Evolutionary conservation across 495 filamentous ascomycete species (phyloP).

Genomic region (Daldinia grandis): DNA sequence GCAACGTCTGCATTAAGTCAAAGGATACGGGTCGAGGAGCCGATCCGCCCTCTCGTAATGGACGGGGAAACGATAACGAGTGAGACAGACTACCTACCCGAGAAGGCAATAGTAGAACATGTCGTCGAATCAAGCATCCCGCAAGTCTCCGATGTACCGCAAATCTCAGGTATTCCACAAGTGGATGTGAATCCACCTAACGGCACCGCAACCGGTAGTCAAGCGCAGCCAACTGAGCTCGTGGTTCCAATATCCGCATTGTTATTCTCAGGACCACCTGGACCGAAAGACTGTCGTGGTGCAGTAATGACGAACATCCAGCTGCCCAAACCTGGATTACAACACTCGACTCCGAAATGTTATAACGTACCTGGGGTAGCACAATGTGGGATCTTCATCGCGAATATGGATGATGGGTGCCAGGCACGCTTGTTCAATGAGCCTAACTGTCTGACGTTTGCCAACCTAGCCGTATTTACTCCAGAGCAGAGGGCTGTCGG

Average conservation of each 20-base stretch:
- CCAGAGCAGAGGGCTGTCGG: slow-evolving; percentile 49
- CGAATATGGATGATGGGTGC: slow-evolving; percentile 50
- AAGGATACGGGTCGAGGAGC: slow-evolving; percentile 29
- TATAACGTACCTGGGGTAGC: slow-evolving; percentile 46
- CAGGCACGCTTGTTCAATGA: slow-evolving; percentile 53
- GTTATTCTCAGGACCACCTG: slow-evolving; percentile 51
- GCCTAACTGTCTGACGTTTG: slow-evolving; percentile 46
- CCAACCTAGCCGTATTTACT: slow-evolving; percentile 53
- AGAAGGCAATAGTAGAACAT: slow-evolving; percentile 29
- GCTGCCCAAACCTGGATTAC: slow-evolving; percentile 39
- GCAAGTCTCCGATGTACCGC: slow-evolving; percentile 35
- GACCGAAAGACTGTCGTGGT: slow-evolving; percentile 51
- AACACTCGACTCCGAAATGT: slow-evolving; percentile 42
- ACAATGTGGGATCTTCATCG: slow-evolving; percentile 50
- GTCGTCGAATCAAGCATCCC: slow-evolving; percentile 24
- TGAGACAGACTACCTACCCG: slow-evolving; percentile 18
- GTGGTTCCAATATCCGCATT: slow-evolving; percentile 46
- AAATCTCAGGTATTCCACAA: slow-evolving; percentile 41
- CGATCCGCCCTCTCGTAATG: slow-evolving; percentile 15
- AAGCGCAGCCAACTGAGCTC: slow-evolving; percentile 28
- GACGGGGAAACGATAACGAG: slow-evolving; percentile 15
- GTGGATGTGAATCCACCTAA: slow-evolving; percentile 47
- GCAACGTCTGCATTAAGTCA: slow-evolving; percentile 17
- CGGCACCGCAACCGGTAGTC: slow-evolving; percentile 21
- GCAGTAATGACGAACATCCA: slow-evolving; percentile 38